Conservation (phyloP, 2,329 filamentous ascomycete genomes). For the Cercospora sp. region DNA sequence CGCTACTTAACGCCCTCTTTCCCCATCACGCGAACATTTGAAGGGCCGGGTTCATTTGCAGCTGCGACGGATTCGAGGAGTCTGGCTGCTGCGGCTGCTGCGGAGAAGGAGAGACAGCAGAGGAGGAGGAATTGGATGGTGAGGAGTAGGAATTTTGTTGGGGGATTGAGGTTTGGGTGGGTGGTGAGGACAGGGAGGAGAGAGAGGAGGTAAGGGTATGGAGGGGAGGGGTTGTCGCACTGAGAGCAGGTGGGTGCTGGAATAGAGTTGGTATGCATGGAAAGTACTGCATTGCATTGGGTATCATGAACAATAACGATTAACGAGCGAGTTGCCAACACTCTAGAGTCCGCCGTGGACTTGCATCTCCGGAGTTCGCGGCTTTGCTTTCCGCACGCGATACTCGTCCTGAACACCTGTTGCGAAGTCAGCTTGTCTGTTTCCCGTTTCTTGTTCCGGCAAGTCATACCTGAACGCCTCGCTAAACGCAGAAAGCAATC, state of each 20-base stretch:
- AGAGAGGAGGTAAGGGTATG: too few species aligned
- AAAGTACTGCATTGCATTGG: background rate
- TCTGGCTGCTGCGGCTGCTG: background rate
- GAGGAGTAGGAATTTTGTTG: slow-evolving; percentile 23
- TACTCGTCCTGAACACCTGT: background rate
- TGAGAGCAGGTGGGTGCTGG: background rate
- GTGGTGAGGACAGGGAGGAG: background rate
- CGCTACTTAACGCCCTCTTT: slow-evolving; percentile 26
- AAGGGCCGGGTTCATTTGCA: slow-evolving; percentile 2
- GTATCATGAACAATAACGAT: background rate
- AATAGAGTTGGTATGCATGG: background rate
- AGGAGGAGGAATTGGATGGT: slow-evolving; percentile 15
- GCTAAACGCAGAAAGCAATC: background rate
- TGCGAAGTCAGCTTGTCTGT: background rate
- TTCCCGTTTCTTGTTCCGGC: background rate
- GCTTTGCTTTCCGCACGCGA: background rate
- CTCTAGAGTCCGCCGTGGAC: background rate
- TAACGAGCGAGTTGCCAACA: background rate
- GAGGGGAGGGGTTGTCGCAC: too few species aligned
- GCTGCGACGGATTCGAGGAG: slow-evolving; percentile 16
- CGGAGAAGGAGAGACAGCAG: background rate
- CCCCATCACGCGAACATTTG: slow-evolving; percentile 10
- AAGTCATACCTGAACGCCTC: slow-evolving; percentile 2
- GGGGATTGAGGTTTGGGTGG: background rate
- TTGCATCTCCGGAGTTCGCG: background rate